phyloP scores from a whole-genome alignment of 23 red algal species.

The Chondrus crispus region DNA sequence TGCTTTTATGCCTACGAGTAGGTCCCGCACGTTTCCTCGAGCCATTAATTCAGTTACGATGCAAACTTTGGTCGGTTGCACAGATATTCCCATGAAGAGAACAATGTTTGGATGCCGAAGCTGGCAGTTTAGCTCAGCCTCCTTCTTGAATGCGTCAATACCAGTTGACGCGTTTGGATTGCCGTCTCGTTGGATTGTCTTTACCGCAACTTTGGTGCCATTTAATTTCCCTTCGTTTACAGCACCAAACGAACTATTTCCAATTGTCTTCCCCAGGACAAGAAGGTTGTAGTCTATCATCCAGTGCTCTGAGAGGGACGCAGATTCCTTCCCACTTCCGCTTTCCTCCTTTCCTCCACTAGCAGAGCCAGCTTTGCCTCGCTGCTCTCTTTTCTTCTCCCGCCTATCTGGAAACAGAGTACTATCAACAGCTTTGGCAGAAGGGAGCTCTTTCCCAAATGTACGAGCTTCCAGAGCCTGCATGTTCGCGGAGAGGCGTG shows the following conservation, averaged over 20 bases:
- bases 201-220: slow-evolving; percentile 84
- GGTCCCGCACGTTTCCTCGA: slow-evolving; percentile 70
- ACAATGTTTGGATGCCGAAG: slow-evolving; percentile 92
- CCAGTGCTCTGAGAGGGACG: slow-evolving; percentile 51
- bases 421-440: neutral
- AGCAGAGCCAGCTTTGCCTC: neutral
- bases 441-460: neutral
- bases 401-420: neutral
- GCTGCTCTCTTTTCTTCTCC: neutral
- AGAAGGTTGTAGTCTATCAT: slow-evolving; percentile 55
- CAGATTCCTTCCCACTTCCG: neutral
- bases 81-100: slow-evolving; percentile 73
- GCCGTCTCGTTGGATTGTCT: slow-evolving; percentile 67
- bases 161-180: neutral
- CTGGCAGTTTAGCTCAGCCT: slow-evolving; percentile 70
- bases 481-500: slow-evolving; percentile 25
- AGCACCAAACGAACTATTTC: slow-evolving; percentile 70
- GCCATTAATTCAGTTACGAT: slow-evolving; percentile 84
- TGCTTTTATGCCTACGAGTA: slow-evolving; percentile 46
- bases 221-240: slow-evolving; percentile 73
- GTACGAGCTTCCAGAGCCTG: slow-evolving; percentile 40
- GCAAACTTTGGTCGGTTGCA: slow-evolving; percentile 44
- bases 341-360: neutral
- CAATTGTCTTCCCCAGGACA: slow-evolving; percentile 65
- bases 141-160: slow-evolving; percentile 64